phyloP scores from a whole-genome alignment of 2,329 filamentous ascomycete species.

The Penicillium concentricum region DNA sequence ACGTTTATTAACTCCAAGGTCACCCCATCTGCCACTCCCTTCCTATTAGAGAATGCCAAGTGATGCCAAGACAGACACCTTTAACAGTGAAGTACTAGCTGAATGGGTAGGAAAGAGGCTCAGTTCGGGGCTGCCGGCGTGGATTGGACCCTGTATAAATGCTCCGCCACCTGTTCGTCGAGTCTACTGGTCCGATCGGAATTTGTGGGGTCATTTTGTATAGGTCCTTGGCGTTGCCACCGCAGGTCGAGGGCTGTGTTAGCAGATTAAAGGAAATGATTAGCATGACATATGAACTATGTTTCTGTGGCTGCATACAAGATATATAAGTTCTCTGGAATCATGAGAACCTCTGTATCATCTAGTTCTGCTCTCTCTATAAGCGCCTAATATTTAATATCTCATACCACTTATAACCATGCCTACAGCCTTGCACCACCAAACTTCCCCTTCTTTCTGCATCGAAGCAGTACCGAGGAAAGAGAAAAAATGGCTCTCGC shows the following conservation, averaged over 20 bases:
- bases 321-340: not conserved
- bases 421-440: not conserved
- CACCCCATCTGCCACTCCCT: no score
- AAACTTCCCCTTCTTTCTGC: conserved; percentile 2
- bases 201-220: not conserved
- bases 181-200: not conserved
- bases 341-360: not conserved
- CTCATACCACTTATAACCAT: not conserved
- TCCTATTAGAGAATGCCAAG: no score
- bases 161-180: not conserved
- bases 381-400: not conserved
- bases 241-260: conserved; percentile 2
- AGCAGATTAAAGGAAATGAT: not conserved
- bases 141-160: not conserved
- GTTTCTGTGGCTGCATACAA: not conserved
- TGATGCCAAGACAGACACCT: no score
- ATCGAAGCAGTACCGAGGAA: conserved; percentile 14
- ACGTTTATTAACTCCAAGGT: no score
- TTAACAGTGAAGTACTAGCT: no score
- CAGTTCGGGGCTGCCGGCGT: not conserved
- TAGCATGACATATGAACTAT: not conserved
- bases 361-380: not conserved
- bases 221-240: conserved; percentile 2
- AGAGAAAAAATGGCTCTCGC: conserved; percentile 14
- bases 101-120: not conserved